Evolutionary conservation across 441 rosid genomes (phyloP).

Genomic region (Gossypium davidsonii): DNA sequence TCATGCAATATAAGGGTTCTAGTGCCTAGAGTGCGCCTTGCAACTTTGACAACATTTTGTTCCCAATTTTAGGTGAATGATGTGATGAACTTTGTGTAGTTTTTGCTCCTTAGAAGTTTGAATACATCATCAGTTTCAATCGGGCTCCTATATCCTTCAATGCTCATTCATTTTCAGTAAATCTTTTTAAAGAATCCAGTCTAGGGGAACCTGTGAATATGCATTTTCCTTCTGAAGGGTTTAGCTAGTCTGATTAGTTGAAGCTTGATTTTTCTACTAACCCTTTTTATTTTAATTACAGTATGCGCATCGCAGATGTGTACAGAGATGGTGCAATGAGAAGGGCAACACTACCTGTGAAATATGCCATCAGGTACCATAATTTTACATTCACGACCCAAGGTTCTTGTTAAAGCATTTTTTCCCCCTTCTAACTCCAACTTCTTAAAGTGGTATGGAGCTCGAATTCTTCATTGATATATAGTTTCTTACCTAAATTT

Average conservation of each 20-base stretch:
- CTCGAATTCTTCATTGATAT: not conserved
- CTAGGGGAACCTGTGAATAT: not conserved
- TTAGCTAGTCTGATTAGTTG: not conserved
- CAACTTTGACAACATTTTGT: not conserved
- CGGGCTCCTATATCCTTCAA: not conserved
- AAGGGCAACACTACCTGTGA: slow-evolving; percentile 74
- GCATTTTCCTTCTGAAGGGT: not conserved
- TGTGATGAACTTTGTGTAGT: not conserved
- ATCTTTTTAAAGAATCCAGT: not conserved
- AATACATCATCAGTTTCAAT: not conserved
- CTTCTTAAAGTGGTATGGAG: not conserved
- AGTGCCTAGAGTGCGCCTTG: not conserved
- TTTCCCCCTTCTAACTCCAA: not conserved
- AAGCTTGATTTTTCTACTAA: not conserved
- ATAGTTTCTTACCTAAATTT: not conserved
- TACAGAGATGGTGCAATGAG: slow-evolving; percentile 80
- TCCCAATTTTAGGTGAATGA: not conserved
- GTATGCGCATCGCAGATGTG: slow-evolving; percentile 75
- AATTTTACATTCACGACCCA: slow-evolving; percentile 7
- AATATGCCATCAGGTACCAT: slow-evolving; percentile 66
- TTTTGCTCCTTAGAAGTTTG: not conserved
- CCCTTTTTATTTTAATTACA: slow-evolving; percentile 24
- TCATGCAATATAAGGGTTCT: not conserved
- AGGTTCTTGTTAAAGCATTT: not conserved
- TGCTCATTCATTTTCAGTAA: not conserved